These are phyloP conservation scores for Coniochaeta prunicola DNA, from an alignment of 2,329 filamentous ascomycete species.

Conservation along the genomic window DNA sequence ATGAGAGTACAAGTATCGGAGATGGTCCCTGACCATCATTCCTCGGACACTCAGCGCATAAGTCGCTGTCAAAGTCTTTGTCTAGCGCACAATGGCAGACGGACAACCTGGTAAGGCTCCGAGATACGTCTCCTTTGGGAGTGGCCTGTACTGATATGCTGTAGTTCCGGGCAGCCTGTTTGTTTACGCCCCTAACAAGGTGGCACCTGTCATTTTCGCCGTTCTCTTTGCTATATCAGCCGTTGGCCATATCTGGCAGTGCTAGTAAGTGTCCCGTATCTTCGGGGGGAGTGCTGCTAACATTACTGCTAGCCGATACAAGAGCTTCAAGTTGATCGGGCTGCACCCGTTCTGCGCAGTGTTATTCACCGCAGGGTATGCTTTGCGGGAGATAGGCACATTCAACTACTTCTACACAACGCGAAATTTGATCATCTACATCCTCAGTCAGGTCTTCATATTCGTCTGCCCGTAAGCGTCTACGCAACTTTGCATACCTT, in stretches of 20 bases:
- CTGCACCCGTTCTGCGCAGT: conserved; percentile 34
- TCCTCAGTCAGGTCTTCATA: conserved; percentile 33
- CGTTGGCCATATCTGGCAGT: conserved; percentile 4
- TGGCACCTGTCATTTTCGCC: conserved; percentile 4
- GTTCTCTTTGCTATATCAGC: background rate
- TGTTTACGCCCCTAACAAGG: conserved; percentile 6
- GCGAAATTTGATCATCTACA: conserved; percentile 31
- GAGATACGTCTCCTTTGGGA: conserved; percentile 15
- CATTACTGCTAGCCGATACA: conserved; percentile 24
- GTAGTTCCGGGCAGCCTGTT: conserved; percentile 6
- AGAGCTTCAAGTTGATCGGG: conserved; percentile 31
- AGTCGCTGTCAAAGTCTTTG: background rate
- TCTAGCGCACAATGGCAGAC: background rate
- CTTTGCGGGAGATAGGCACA: conserved; percentile 35
- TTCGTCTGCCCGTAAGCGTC: conserved; percentile 31
- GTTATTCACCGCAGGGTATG: conserved; percentile 36
- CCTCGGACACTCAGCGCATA: background rate
- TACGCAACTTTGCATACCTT: background rate
- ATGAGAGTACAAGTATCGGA: background rate
- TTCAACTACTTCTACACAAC: conserved; percentile 29
- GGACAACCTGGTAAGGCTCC: background rate
- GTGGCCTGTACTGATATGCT: conserved; percentile 16
- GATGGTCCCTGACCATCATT: background rate
- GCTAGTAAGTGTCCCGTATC: conserved; percentile 1
- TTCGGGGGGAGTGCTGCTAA: background rate